phyloP scores from a whole-genome alignment of 2,329 filamentous ascomycete genomes.

The Arthrocladium fulminans region DNA sequence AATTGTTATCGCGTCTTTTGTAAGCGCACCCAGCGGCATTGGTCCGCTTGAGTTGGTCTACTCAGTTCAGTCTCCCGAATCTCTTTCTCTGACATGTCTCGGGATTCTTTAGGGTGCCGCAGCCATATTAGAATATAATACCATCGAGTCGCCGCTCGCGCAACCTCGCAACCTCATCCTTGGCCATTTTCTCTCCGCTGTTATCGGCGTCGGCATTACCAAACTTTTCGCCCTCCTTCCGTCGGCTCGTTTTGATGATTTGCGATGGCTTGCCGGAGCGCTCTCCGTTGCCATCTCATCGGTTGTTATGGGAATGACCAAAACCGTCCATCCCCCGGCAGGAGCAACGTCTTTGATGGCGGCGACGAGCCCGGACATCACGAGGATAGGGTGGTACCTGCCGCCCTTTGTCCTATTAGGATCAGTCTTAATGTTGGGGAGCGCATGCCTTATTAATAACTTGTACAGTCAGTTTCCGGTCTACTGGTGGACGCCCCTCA shows the following conservation, averaged over 20 bases:
- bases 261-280: conserved; percentile 57
- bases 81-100: too few relatives aligned
- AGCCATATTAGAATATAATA: conserved; percentile 65
- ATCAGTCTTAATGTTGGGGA: conserved; percentile 50
- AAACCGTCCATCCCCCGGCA: conserved; percentile 64
- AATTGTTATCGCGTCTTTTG: conserved; percentile 61
- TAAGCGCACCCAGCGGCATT: too few relatives aligned
- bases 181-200: conserved; percentile 56
- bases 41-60: too few relatives aligned
- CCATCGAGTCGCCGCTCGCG: conserved; percentile 61
- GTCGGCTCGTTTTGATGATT: conserved; percentile 34
- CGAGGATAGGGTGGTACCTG: conserved; percentile 58
- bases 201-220: conserved; percentile 52
- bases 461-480: conserved; percentile 56
- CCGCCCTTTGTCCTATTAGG: conserved; percentile 56
- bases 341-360: conserved; percentile 65
- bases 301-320: conserved; percentile 58
- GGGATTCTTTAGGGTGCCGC: too few relatives aligned
- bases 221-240: conserved; percentile 54
- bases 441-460: conserved; percentile 61
- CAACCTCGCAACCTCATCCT: conserved; percentile 63
- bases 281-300: conserved; percentile 57
- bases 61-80: too few relatives aligned
- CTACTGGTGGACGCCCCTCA: conserved; percentile 49
- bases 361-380: conserved; percentile 48